Base-by-base conservation (phyloP, 2,329 filamentous ascomycete genomes). In the Venturiaceae sp. region DNA sequence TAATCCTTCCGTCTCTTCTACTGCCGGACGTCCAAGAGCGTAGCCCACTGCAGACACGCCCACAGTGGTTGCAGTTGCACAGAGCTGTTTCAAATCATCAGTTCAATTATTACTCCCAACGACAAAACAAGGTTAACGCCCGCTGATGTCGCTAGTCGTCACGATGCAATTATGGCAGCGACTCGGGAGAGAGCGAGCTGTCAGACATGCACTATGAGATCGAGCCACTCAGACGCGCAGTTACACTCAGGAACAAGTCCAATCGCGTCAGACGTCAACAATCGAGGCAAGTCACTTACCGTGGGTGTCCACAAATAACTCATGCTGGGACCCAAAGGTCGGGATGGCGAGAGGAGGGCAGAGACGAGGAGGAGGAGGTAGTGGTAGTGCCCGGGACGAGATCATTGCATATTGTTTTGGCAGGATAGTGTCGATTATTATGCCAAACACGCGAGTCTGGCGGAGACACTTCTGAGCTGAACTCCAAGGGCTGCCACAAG, bases 21-120 rank as follows among this genome's bases (percentile, higher is more conserved):
- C 23, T 30, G 78, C 74, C 59, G 76, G 75, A 64, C 77, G 78
- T 66, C 78, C 81, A 65, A 84, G 75, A 58, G 80, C 79, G 63
- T 82, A 74, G 61, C 83, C 83, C 60, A 82, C 75, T 59, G 80
- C 77, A 63, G 82, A 83, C 63, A 83, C 77, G 69, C 80, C 81
- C 72, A 84, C 75, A 67, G 71, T 68, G 66, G 81, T 83, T 75
- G 81, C 81, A 69, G 82, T 74, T 66, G 83, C 83, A 80, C 80
- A 83, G 66, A 85, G 77, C 82, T 84, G 69, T 44, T 14, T 30
- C 19, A 30, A 21, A 50, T 30, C 1, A 50, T 50, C 26, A 50
- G 44, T 30, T n/a, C 23, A 8, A 30, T 6, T 50, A n/a, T 26
- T 8, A 30, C 23, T 30, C 30, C 5, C 14, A 16, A 3, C 7